A percentile compares a stretch with the other conserved stretches of the same genome.
These are phyloP conservation scores for Penicillium goetzii DNA, from an alignment of 495 filamentous ascomycete species.

Conservation along the genomic window DNA sequence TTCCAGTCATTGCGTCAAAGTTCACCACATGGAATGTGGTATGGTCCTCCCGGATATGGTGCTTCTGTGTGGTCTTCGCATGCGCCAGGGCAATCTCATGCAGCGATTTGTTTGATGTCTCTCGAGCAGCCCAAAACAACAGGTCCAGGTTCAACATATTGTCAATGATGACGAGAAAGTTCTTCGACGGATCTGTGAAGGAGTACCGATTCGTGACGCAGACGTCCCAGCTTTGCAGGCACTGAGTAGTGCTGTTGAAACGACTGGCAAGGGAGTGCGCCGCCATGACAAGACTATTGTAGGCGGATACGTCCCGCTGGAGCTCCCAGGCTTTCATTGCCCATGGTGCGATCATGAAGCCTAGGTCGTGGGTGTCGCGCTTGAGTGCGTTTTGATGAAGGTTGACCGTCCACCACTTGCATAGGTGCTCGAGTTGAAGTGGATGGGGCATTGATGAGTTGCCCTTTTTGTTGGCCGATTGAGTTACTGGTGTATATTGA, in stretches of 20 bases:
- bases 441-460: constrained; percentile 9
- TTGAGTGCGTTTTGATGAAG: constrained; percentile 39
- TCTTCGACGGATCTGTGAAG: constrained; percentile 30
- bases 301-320: constrained; percentile 34
- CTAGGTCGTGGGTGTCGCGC: constrained; percentile 48
- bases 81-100: constrained; percentile 42
- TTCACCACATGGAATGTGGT: constrained; percentile 47
- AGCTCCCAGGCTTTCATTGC: constrained; percentile 44
- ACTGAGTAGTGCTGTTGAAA: constrained; percentile 36
- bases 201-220: constrained; percentile 37
- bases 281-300: constrained; percentile 37
- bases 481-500: background rate
- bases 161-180: constrained; percentile 50
- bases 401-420: constrained; percentile 40
- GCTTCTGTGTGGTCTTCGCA: constrained; percentile 37
- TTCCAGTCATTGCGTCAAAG: constrained; percentile 38
- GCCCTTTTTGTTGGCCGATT: background rate
- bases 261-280: constrained; percentile 42
- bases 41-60: constrained; percentile 39
- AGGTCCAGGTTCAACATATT: constrained; percentile 53
- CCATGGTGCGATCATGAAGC: constrained; percentile 50
- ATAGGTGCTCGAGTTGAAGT: constrained; percentile 38
- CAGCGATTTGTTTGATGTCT: constrained; percentile 33
- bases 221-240: constrained; percentile 46
- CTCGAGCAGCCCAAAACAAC: constrained; percentile 47